These are phyloP conservation scores for Xylariales sp. DNA, from an alignment of 2,329 filamentous ascomycete species.

Conservation along the genomic window DNA sequence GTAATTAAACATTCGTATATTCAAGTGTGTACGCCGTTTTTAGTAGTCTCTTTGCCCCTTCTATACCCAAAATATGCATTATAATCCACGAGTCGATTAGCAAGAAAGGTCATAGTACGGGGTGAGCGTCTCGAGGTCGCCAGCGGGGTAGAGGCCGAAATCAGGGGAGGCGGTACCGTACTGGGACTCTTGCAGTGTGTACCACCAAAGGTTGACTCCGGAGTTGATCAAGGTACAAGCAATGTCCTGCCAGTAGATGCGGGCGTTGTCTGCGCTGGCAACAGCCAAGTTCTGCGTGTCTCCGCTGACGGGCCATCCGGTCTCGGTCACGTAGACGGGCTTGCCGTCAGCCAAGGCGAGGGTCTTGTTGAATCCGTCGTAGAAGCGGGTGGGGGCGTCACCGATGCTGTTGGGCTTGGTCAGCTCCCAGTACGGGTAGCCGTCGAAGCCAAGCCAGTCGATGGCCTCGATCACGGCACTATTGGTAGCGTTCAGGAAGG, in stretches of 20 bases:
- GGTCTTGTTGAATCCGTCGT: slow-evolving; percentile 31
- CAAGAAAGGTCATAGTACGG: slow-evolving; percentile 28
- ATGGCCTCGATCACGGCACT: slow-evolving; percentile 42
- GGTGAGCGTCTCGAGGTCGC: slow-evolving; percentile 23
- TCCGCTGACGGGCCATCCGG: slow-evolving; percentile 52
- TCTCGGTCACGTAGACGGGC: slow-evolving; percentile 48
- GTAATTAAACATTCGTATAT: no score
- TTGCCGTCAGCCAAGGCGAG: slow-evolving; percentile 35
- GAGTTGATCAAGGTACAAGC: slow-evolving; percentile 23
- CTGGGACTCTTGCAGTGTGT: slow-evolving; percentile 31
- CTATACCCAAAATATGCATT: neutral
- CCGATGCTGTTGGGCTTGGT: slow-evolving; percentile 37
- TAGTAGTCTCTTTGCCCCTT: no score
- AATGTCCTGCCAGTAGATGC: slow-evolving; percentile 28
- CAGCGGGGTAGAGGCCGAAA: slow-evolving; percentile 31
- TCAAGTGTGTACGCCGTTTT: no score
- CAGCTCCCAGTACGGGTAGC: slow-evolving; percentile 50
- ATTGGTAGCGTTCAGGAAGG: slow-evolving; percentile 46
- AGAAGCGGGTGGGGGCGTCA: slow-evolving; percentile 37
- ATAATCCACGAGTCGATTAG: slow-evolving; percentile 5
- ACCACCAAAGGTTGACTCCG: slow-evolving; percentile 31
- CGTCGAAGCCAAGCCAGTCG: slow-evolving; percentile 50
- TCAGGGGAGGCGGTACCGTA: slow-evolving; percentile 27
- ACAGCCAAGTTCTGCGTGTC: slow-evolving; percentile 38
- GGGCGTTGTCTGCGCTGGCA: slow-evolving; percentile 42